phyloP scores from a whole-genome alignment of 2,329 filamentous ascomycete species.

The Coniochaeta sp. region DNA sequence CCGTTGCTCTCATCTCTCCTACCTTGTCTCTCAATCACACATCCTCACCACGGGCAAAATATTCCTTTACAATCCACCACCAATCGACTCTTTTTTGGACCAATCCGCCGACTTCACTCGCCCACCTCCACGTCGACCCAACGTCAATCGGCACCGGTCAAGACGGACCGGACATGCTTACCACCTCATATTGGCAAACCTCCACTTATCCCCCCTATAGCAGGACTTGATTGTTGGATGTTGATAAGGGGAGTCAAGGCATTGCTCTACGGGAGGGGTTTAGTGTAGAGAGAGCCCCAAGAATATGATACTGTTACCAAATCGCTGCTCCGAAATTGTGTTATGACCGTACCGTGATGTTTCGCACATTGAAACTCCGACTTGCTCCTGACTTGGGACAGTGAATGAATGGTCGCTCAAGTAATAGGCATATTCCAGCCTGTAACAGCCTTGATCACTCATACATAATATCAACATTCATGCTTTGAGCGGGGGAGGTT shows the following conservation, averaged over 20 bases:
- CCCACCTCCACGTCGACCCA: neutral
- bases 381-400: no score
- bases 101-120: neutral
- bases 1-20: neutral
- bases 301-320: neutral
- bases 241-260: neutral
- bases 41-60: neutral
- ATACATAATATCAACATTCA: no score
- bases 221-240: neutral
- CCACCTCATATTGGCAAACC: neutral
- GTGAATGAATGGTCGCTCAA: no score
- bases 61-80: neutral
- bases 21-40: neutral
- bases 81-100: slow-evolving; percentile 1
- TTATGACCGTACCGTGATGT: neutral
- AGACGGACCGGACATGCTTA: neutral
- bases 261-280: neutral
- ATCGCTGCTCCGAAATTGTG: no score
- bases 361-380: no score
- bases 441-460: no score
- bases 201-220: neutral
- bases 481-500: no score
- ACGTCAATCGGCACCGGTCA: neutral
- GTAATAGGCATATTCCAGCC: no score
- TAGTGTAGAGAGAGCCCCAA: neutral